phyloP scores from a whole-genome alignment of 306 rosid genomes.

The Psophocarpus tetragonolobus region DNA sequence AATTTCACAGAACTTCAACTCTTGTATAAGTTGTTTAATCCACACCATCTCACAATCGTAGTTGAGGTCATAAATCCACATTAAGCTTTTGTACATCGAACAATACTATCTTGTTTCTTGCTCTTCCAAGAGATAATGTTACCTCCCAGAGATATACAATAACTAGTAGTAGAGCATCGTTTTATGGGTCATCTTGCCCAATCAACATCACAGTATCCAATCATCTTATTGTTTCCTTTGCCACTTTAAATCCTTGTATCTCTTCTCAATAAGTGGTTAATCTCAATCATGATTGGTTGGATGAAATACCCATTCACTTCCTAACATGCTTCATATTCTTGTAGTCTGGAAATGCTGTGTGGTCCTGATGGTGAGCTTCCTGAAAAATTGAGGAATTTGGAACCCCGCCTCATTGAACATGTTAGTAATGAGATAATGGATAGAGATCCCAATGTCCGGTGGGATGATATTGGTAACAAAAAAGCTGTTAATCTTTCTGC shows the following conservation, averaged over 20 bases:
- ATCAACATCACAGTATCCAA: no score
- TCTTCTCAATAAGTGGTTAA: slow-evolving; percentile 13
- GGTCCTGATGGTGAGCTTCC: slow-evolving; percentile 99
- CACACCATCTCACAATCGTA: no score
- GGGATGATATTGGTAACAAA: slow-evolving; percentile 77
- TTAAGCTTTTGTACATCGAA: no score
- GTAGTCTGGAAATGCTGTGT: slow-evolving; percentile 81
- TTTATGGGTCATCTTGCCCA: no score
- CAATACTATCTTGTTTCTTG: no score
- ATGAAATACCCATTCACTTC: slow-evolving; percentile 23
- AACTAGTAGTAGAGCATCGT: no score
- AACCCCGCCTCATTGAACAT: slow-evolving; percentile 95
- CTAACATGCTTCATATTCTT: slow-evolving; percentile 36
- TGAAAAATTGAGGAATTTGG: slow-evolving; percentile 95
- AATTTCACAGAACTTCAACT: no score
- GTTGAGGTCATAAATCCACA: no score
- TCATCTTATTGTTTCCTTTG: no score
- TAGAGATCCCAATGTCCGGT: slow-evolving; percentile 88
- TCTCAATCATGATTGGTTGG: slow-evolving; percentile 12
- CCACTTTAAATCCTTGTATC: background rate
- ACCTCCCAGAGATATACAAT: no score
- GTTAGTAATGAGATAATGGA: slow-evolving; percentile 98
- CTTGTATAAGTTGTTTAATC: no score
- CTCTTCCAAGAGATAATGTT: no score
- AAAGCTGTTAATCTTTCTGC: slow-evolving; percentile 30